Evolutionary conservation across 2,329 filamentous ascomycete genomes (phyloP).

Genomic region (Penicillium sp.): DNA sequence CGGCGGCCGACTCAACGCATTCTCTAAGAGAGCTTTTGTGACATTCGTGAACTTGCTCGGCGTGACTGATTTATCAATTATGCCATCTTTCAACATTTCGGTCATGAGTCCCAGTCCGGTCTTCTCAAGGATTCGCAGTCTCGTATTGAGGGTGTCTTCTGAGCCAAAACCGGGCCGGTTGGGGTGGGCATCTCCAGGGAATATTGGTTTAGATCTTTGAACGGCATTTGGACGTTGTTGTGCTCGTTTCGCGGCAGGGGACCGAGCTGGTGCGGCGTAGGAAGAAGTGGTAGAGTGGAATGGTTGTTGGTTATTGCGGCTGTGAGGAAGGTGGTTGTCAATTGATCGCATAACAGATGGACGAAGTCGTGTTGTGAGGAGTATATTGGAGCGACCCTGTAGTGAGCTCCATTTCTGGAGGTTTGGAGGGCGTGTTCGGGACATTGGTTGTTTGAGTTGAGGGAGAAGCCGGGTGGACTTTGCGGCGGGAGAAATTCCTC

Average conservation of each 20-base stretch:
- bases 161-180: not conserved
- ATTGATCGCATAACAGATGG: not conserved
- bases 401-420: conserved; percentile 21
- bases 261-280: conserved; percentile 9
- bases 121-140: conserved; percentile 6
- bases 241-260: conserved; percentile 19
- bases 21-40: conserved; percentile 20
- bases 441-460: conserved; percentile 14
- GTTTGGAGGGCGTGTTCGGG: conserved; percentile 24
- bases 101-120: not conserved
- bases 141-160: conserved; percentile 1
- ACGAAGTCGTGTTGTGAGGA: not conserved
- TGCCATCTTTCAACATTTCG: conserved; percentile 3
- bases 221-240: not conserved
- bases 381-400: not conserved
- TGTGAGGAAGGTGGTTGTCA: not conserved
- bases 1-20: conserved; percentile 14
- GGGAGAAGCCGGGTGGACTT: not conserved
- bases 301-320: not conserved
- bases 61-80: conserved; percentile 18
- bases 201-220: not conserved
- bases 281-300: conserved; percentile 21
- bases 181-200: conserved; percentile 6
- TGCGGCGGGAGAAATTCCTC: conserved; percentile 15
- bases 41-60: conserved; percentile 24